Conservation (phyloP, 352 stramenopile genomes). For the Thalassiosira hispida region DNA sequence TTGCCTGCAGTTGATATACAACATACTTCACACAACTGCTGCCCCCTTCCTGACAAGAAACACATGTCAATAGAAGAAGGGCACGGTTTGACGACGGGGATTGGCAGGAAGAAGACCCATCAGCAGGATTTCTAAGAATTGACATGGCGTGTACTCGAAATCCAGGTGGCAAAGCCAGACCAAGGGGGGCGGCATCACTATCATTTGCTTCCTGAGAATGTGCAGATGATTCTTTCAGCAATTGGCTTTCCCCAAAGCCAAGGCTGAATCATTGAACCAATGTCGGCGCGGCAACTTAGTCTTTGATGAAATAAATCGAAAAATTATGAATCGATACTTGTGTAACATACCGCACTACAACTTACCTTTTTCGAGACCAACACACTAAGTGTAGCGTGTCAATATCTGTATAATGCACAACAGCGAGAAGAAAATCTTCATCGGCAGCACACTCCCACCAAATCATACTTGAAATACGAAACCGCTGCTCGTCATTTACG, state of each 20-base stretch:
- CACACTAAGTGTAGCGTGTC: constrained; percentile 35
- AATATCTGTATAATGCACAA: constrained; percentile 39
- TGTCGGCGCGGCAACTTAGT: background rate
- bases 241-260: constrained; percentile 45
- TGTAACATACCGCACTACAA: background rate
- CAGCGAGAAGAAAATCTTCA: constrained; percentile 51
- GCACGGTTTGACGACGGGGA: constrained; percentile 19
- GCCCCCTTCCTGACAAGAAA: constrained; percentile 12
- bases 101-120: background rate
- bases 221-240: constrained; percentile 28
- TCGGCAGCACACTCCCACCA: constrained; percentile 42
- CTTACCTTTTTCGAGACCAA: constrained; percentile 51
- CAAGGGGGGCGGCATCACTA: background rate
- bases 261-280: constrained; percentile 22
- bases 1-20: constrained; percentile 51
- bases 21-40: constrained; percentile 37
- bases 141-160: constrained; percentile 43
- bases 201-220: constrained; percentile 1
- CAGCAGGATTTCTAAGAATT: constrained; percentile 42
- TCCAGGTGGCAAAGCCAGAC: constrained; percentile 33
- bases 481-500: constrained; percentile 51
- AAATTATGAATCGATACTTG: background rate
- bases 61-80: constrained; percentile 37
- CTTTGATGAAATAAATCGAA: background rate
- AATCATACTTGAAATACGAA: constrained; percentile 41